Conservation (phyloP, 2,329 filamentous ascomycete species). For the Exophiala oligosperma region DNA sequence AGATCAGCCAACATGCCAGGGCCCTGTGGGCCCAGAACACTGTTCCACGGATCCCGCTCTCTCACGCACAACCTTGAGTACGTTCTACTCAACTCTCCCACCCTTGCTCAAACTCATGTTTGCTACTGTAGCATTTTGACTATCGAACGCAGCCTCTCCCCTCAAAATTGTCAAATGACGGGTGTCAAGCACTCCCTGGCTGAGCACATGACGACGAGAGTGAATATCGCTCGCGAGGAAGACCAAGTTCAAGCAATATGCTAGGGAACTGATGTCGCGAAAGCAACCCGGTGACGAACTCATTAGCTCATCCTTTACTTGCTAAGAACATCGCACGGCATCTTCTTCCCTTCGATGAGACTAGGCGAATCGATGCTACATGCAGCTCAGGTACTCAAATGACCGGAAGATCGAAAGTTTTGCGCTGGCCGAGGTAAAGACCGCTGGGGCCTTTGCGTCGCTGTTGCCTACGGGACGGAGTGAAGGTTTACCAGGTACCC, state of each 20-base stretch:
- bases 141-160: conserved; percentile 4
- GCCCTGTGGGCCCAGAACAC: conserved; percentile 3
- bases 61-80: conserved; percentile 7
- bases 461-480: conserved; percentile 7
- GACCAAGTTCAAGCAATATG: conserved; percentile 10
- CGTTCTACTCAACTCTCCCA: conserved; percentile 5
- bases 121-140: conserved; percentile 8
- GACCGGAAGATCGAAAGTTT: conserved; percentile 10
- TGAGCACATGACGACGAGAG: conserved; percentile 6
- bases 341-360: conserved; percentile 18
- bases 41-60: conserved; percentile 6
- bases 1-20: conserved; percentile 1
- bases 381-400: conserved; percentile 13
- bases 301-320: conserved; percentile 13
- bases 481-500: conserved; percentile 11
- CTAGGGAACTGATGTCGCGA: conserved; percentile 7
- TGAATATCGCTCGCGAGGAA: conserved; percentile 11
- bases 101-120: conserved; percentile 6
- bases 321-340: conserved; percentile 8
- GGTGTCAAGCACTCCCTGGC: conserved; percentile 11
- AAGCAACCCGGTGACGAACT: conserved; percentile 9
- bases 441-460: conserved; percentile 10
- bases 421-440: conserved; percentile 14
- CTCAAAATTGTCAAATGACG: conserved; percentile 16
- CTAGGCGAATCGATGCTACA: conserved; percentile 16